These are phyloP conservation scores for Solanum tarapatanum DNA, from an alignment of 257 asterid species.

Conservation along the genomic window DNA sequence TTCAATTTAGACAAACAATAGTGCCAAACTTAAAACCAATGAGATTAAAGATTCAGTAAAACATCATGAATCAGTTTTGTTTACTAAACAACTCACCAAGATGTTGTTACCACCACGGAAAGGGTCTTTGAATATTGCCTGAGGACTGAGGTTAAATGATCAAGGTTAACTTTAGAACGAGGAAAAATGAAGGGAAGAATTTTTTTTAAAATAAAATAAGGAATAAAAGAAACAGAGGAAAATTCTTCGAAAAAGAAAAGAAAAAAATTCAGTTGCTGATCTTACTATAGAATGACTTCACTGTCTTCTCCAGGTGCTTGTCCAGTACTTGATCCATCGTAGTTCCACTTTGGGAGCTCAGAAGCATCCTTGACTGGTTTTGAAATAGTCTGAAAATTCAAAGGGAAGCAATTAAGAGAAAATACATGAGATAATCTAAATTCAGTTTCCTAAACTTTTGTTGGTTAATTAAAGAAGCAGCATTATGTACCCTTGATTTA, in stretches of 20 bases:
- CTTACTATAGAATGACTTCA: conserved; percentile 97
- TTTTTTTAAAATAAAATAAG: background rate
- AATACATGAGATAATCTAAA: background rate
- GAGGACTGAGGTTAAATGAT: conserved; percentile 47
- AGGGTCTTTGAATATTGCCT: conserved; percentile 96
- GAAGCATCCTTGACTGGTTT: conserved; percentile 88
- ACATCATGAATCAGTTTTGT: background rate
- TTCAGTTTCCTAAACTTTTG: background rate
- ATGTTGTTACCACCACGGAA: conserved; percentile 97
- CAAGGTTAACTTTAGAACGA: background rate
- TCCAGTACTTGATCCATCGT: conserved; percentile 97
- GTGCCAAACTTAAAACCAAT: background rate
- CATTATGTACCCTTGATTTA: conserved; percentile 64
- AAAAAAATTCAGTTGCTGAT: background rate
- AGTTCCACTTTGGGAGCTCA: conserved; percentile 98
- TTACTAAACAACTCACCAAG: conserved; percentile 44
- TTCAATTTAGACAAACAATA: background rate
- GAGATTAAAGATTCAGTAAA: background rate
- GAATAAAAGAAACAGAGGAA: background rate
- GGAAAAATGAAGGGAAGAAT: background rate
- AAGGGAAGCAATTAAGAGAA: background rate
- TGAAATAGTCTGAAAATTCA: conserved; percentile 49
- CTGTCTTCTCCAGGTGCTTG: conserved; percentile 99
- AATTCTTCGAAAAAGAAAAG: background rate
- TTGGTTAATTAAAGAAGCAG: background rate